Conservation (phyloP, 805 yeast species). For the Ogataea philodendri region DNA sequence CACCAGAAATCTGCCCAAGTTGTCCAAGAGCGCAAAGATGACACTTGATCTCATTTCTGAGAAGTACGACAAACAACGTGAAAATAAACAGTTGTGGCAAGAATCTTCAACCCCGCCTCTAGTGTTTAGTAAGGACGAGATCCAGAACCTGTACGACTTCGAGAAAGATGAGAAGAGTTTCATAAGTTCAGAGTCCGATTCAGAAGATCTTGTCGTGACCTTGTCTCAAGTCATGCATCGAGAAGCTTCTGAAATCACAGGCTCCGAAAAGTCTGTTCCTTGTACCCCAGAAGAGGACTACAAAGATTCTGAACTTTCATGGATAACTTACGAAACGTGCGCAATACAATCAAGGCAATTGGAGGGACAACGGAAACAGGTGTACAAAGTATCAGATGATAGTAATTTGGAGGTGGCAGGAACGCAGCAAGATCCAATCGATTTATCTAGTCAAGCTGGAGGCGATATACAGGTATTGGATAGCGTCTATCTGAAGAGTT, state of each 20-base stretch:
- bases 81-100: constrained; percentile 15
- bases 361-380: constrained; percentile 3
- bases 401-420: constrained; percentile 6
- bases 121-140: constrained; percentile 20
- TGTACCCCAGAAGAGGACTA: constrained; percentile 19
- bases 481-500: constrained; percentile 13
- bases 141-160: constrained; percentile 21
- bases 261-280: constrained; percentile 11
- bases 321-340: constrained; percentile 7
- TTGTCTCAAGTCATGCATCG: constrained; percentile 19
- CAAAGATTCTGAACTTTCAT: constrained; percentile 9
- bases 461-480: constrained; percentile 24
- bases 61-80: constrained; percentile 18
- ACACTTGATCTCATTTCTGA: constrained; percentile 27
- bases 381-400: background rate
- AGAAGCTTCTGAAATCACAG: too few relatives aligned
- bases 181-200: constrained; percentile 16
- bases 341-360: constrained; percentile 2
- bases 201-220: constrained; percentile 17
- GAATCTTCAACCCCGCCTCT: constrained; percentile 22
- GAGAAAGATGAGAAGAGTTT: constrained; percentile 18
- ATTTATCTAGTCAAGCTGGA: constrained; percentile 10
- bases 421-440: constrained; percentile 20
- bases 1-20: constrained; percentile 24
- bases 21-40: constrained; percentile 26